A percentile compares a stretch with the other conserved stretches of the same genome.
These are phyloP conservation scores for Paecilomyces formosus DNA, from an alignment of 2,329 filamentous ascomycete species.

Conservation along the genomic window DNA sequence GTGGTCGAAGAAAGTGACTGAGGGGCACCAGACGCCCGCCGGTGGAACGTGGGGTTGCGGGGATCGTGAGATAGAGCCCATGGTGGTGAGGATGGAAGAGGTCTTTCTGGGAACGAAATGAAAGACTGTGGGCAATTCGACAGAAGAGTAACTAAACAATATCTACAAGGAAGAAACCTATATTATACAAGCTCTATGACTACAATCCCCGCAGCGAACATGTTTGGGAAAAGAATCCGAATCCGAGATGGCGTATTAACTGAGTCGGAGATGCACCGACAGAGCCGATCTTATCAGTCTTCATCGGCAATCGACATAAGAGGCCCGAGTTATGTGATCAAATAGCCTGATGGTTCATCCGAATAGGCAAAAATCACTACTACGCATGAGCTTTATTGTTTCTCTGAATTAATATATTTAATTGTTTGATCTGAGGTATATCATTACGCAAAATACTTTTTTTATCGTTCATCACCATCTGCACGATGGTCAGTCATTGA, in stretches of 20 bases:
- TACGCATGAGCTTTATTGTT: neutral
- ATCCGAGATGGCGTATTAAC: conserved; percentile 2
- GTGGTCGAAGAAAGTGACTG: conserved; percentile 49
- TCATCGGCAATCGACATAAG: neutral
- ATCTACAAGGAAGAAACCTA: neutral
- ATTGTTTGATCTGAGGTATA: neutral
- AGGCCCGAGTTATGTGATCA: neutral
- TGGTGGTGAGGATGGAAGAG: conserved; percentile 3
- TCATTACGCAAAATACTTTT: neutral
- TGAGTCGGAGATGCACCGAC: conserved; percentile 5
- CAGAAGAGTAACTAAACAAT: neutral
- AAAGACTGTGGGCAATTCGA: no score
- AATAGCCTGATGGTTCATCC: neutral
- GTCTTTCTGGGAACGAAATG: neutral
- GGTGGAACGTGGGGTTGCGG: conserved; percentile 16
- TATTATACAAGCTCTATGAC: neutral
- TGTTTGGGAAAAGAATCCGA: conserved; percentile 6
- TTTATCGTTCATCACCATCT: neutral
- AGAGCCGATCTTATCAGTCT: neutral
- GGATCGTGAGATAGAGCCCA: neutral
- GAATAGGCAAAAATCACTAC: neutral
- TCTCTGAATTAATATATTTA: neutral
- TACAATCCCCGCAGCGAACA: neutral
- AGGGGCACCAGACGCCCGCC: conserved; percentile 45
- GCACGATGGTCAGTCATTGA: neutral